phyloP scores from a whole-genome alignment of 192 early-diverging fungal genomes.

The Linnemannia zychae region DNA sequence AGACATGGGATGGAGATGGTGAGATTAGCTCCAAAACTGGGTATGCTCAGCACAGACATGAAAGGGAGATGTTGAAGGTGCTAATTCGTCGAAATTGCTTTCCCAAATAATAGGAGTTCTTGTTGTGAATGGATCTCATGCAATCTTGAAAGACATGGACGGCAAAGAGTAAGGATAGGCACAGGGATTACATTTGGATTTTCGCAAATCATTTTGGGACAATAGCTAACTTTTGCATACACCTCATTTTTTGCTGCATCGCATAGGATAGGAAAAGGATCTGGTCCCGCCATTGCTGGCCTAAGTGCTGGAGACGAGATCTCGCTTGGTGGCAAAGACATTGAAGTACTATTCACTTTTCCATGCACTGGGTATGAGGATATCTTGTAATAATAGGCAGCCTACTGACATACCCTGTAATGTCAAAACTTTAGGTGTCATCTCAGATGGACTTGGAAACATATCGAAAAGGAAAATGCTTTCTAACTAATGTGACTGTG shows the following conservation, averaged over 20 bases:
- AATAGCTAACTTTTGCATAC: too few species aligned
- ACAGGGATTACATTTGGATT: background rate
- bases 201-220: too few species aligned
- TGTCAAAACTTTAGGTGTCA: background rate
- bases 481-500: background rate
- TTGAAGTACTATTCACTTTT: slow-evolving; percentile 24
- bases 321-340: slow-evolving; percentile 47
- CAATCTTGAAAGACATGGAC: slow-evolving; percentile 35
- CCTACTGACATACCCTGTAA: background rate
- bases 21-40: background rate
- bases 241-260: background rate
- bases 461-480: slow-evolving; percentile 25
- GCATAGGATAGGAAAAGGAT: slow-evolving; percentile 39
- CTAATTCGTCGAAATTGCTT: background rate
- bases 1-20: slow-evolving; percentile 64
- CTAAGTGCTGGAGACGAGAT: slow-evolving; percentile 35
- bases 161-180: slow-evolving; percentile 48
- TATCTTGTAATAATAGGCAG: background rate
- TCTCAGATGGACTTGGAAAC: background rate
- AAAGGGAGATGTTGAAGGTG: background rate
- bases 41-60: background rate
- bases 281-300: background rate
- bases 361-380: background rate
- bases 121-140: slow-evolving; percentile 20
- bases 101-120: slow-evolving; percentile 27